Base-by-base conservation (phyloP, 192 early-diverging fungal species). In the Coemansia aciculifera region DNA sequence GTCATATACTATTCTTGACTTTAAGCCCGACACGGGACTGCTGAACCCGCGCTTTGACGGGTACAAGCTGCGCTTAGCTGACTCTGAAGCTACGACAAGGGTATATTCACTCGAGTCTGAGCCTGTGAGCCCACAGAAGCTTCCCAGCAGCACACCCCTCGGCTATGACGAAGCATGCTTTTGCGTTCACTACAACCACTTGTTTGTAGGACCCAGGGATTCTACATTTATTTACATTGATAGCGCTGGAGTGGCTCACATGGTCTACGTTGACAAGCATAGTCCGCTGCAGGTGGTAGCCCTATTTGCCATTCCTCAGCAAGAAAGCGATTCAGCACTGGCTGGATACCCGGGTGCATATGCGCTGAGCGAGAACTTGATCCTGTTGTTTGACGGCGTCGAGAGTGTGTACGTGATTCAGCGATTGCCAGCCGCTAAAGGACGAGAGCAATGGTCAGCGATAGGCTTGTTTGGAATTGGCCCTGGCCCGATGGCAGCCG, bases 1-100 rank as follows among this genome's bases (percentile, higher is more conserved):
- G 79, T 67, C 67, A 7, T 74, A 77, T 31, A 23, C 61, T 1
- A 66, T 74, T 44, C 39, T 83, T 13, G 70, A 77, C 3, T 71
- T 86, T 19, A 59, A 66, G 39, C 65, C 72, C 4, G 71, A 89
- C 64, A 67, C 77, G 36, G 39, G 71, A 1, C 63, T 88, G 13
- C 64, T 90, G 36, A 90, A 92, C 44, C 68, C 85, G 29, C 83
- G 79, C 56, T 92, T 92, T 73, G 90, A 92, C 38, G 89, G 91
- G 1, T 92, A 92, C 73, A 91, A 90, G 61, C 76, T 92, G 38
- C 78, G 83, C 10, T 67, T 89, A 39, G 81, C 88, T 21, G 78
- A 82, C 34, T 78, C 84, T 13, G 67, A 67, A 6, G 63, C 64
- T 2, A 59, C 57, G 36, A 48, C 49, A 5, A 36, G 27, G 42